A percentile compares a stretch with the other conserved stretches of the same genome.
These are phyloP conservation scores for Phanerodontia chrysosporium DNA, from an alignment of 768 basidiomycete species.

Conservation along the genomic window DNA sequence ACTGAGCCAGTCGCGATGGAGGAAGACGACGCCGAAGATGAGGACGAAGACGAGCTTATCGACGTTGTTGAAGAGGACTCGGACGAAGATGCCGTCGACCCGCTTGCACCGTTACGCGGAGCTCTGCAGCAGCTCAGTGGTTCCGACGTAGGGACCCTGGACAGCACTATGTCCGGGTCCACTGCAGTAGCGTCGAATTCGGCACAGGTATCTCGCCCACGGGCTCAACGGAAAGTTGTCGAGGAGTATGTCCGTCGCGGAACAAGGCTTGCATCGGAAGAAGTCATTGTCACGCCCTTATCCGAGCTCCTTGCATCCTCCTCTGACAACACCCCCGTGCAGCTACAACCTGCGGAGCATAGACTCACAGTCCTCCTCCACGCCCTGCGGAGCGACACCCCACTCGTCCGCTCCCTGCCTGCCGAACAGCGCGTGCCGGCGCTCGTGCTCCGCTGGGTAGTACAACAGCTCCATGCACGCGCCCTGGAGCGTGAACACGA, in stretches of 20 bases:
- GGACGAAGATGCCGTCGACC: conserved; percentile 45
- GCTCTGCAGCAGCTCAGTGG: conserved; percentile 56
- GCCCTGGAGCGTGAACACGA: conserved; percentile 43
- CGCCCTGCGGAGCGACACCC: conserved; percentile 50
- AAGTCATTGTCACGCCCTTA: conserved; percentile 48
- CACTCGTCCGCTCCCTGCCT: conserved; percentile 42
- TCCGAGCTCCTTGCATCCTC: conserved; percentile 36
- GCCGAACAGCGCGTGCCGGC: conserved; percentile 44
- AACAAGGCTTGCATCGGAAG: conserved; percentile 56
- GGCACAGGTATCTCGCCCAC: conserved; percentile 23
- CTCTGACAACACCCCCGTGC: conserved; percentile 33
- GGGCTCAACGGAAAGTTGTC: conserved; percentile 25
- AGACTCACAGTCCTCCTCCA: conserved; percentile 55
- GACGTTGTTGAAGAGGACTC: conserved; percentile 60
- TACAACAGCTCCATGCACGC: conserved; percentile 45
- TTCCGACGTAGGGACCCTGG: conserved; percentile 30
- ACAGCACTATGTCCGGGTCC: conserved; percentile 20
- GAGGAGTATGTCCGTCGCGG: conserved; percentile 69
- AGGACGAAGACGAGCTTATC: conserved; percentile 57
- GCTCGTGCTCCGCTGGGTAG: conserved; percentile 62
- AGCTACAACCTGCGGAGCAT: conserved; percentile 44
- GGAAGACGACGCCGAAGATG: conserved; percentile 29
- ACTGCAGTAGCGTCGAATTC: conserved; percentile 29
- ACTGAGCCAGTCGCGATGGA: conserved; percentile 13
- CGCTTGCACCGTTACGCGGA: conserved; percentile 65